These are phyloP conservation scores for Curvularia sp. DNA, from an alignment of 2,329 filamentous ascomycete genomes.

Conservation along the genomic window DNA sequence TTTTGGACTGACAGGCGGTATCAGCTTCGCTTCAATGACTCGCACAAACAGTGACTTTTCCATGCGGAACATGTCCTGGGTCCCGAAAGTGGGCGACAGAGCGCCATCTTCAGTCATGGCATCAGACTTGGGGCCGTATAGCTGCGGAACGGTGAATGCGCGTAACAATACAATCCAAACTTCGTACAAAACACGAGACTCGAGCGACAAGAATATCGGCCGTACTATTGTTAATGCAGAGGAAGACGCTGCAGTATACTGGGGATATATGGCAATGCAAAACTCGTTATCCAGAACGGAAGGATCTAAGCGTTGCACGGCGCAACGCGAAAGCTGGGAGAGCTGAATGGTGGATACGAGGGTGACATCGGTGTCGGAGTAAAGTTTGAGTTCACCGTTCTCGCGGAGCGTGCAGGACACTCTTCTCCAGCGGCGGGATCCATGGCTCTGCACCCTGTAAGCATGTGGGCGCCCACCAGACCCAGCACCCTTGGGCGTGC, in stretches of 20 bases:
- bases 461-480: slow-evolving; percentile 57
- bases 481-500: slow-evolving; percentile 41
- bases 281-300: slow-evolving; percentile 93
- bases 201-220: slow-evolving; percentile 88
- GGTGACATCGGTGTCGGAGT: slow-evolving; percentile 82
- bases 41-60: slow-evolving; percentile 67
- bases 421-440: slow-evolving; percentile 76
- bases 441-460: slow-evolving; percentile 63
- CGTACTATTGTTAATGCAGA: slow-evolving; percentile 77
- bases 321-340: slow-evolving; percentile 85
- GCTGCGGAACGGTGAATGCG: slow-evolving; percentile 88
- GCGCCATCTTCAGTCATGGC: slow-evolving; percentile 51
- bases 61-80: slow-evolving; percentile 70
- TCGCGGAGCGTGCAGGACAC: slow-evolving; percentile 95
- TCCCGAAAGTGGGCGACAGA: slow-evolving; percentile 49
- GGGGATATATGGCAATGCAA: slow-evolving; percentile 94
- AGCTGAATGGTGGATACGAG: slow-evolving; percentile 85
- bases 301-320: slow-evolving; percentile 86
- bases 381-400: slow-evolving; percentile 90
- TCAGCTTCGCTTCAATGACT: slow-evolving; percentile 68
- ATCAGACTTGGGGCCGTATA: slow-evolving; percentile 74
- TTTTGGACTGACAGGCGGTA: slow-evolving; percentile 50
- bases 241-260: slow-evolving; percentile 78
- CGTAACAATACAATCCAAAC: slow-evolving; percentile 95
- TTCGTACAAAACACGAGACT: slow-evolving; percentile 89